A percentile compares a stretch with the other conserved stretches of the same genome.
These are phyloP conservation scores for Voacanga thouarsii DNA, from an alignment of 257 asterid species.

Conservation along the genomic window DNA sequence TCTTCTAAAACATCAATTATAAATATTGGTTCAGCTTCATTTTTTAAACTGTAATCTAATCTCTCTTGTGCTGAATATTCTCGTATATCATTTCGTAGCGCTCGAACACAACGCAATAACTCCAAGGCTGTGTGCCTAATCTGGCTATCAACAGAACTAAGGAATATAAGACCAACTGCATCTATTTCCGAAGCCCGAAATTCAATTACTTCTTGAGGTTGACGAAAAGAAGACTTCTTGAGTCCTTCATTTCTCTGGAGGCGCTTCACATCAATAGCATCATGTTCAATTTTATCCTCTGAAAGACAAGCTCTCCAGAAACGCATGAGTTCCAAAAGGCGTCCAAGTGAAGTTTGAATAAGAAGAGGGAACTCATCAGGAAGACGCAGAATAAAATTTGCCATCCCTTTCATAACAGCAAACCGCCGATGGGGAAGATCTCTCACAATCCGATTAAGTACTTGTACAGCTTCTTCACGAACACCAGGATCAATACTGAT, in stretches of 20 bases:
- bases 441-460: constrained; percentile 84
- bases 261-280: constrained; percentile 59
- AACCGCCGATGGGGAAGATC: constrained; percentile 97
- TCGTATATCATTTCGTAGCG: constrained; percentile 75
- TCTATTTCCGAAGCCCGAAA: constrained; percentile 95
- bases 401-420: constrained; percentile 97
- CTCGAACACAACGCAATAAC: constrained; percentile 93
- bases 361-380: constrained; percentile 99
- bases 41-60: constrained; percentile 54
- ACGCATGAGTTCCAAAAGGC: constrained; percentile 96
- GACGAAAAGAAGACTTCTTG: constrained; percentile 82
- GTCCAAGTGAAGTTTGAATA: constrained; percentile 93
- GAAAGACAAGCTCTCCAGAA: constrained; percentile 93
- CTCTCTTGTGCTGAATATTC: constrained; percentile 62
- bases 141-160: constrained; percentile 97
- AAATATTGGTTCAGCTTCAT: constrained; percentile 89
- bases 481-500: constrained; percentile 99
- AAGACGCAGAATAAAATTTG: constrained; percentile 82
- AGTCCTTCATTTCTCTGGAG: constrained; percentile 83
- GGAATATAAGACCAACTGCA: constrained; percentile 97
- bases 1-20: constrained; percentile 98
- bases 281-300: constrained; percentile 62
- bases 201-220: constrained; percentile 76
- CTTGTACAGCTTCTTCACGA: constrained; percentile 98
- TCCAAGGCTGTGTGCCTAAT: constrained; percentile 97